Base-by-base conservation (phyloP, 2,329 filamentous ascomycete species). In the Cytospora schulzeri region DNA sequence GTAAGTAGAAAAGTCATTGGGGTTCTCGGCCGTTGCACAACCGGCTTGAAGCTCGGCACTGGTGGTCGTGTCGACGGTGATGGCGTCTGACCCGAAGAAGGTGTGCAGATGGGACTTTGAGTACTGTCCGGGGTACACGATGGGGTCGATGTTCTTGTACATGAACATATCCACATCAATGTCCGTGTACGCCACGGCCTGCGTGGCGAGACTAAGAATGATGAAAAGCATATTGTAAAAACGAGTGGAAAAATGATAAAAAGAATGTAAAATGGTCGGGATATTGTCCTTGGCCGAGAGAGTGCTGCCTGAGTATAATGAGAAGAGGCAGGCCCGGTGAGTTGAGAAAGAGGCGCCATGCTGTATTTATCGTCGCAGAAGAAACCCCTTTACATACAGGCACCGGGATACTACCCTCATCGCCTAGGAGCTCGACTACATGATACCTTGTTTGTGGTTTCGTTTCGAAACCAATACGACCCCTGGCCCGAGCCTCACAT, bases 61-160 rank as follows among this genome's bases (percentile, higher is more conserved):
- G 28, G 72, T 72, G 33, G 69, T 72, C 22, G 73, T 74, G 66
- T 71, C 67, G 66, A 70, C 66, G 1, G 72, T 77, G 26, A 75
- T 68, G 38, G 69, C 71, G 55, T 76, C 74, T 57, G 74, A 76
- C 50, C 75, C 75, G 65, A 77, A 77, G 68, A 75, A 76, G 12
- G 73, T 73, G 69, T 76, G 75, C 63, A 76, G 45, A 53, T 76
- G 75, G 17, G 74, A 74, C 68, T 71, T 72, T 59, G 54, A 55
- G 55, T 76, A 71, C 63, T 71, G 57, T 12, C 74, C 72, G 0
- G 74, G 74, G 59, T 71, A 74, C 26, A 74, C 70, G 28, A 76
- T 75, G 2, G 73, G 73, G 31, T 76, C 72, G 22, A 76, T 72
- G 63, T 75, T 76, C 68, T 76, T 76, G 65, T 71, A 67, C 70